A percentile compares a stretch with the other conserved stretches of the same genome.
phyloP scores from a whole-genome alignment of 202 grass and related monocot species.

The Setaria viridis region DNA sequence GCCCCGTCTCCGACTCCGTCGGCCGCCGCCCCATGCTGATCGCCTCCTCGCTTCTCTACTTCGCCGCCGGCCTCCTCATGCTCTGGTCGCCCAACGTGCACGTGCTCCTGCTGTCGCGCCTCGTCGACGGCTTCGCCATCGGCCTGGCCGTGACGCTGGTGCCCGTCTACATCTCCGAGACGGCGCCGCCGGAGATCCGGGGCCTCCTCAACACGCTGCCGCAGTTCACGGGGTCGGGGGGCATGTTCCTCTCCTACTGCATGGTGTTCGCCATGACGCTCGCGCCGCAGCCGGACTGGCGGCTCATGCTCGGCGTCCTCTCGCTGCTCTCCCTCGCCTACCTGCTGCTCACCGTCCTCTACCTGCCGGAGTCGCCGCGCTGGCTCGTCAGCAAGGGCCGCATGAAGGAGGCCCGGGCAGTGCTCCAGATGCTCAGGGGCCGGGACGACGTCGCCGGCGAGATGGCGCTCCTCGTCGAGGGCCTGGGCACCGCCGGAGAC shows the following conservation, averaged over 20 bases:
- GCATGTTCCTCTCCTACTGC: constrained; percentile 76
- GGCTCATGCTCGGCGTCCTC: constrained; percentile 77
- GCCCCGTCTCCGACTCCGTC: constrained; percentile 61
- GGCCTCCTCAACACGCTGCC: constrained; percentile 75
- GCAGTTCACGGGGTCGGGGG: constrained; percentile 61
- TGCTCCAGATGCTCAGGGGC: constrained; percentile 71
- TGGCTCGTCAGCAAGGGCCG: constrained; percentile 89
- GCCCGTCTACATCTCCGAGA: constrained; percentile 83
- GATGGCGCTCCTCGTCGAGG: constrained; percentile 87
- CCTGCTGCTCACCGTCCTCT: constrained; percentile 54
- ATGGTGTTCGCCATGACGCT: constrained; percentile 85
- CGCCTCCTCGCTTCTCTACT: constrained; percentile 67
- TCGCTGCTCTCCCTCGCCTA: constrained; percentile 61
- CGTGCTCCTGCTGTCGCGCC: constrained; percentile 60
- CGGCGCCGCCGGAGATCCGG: constrained; percentile 60
- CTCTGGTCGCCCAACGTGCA: constrained; percentile 72
- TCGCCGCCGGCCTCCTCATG: constrained; percentile 57
- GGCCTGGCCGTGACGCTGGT: constrained; percentile 77
- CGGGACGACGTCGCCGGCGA: constrained; percentile 70
- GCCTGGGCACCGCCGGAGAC: constrained; percentile 50
- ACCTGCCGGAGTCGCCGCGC: constrained; percentile 78
- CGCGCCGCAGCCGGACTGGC: constrained; percentile 63
- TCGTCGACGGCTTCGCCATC: constrained; percentile 67
- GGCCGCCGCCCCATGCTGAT: constrained; percentile 69
- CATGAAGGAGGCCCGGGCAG: constrained; percentile 71